phyloP scores from a whole-genome alignment of 768 basidiomycete species.

The Jaapia argillacea region DNA sequence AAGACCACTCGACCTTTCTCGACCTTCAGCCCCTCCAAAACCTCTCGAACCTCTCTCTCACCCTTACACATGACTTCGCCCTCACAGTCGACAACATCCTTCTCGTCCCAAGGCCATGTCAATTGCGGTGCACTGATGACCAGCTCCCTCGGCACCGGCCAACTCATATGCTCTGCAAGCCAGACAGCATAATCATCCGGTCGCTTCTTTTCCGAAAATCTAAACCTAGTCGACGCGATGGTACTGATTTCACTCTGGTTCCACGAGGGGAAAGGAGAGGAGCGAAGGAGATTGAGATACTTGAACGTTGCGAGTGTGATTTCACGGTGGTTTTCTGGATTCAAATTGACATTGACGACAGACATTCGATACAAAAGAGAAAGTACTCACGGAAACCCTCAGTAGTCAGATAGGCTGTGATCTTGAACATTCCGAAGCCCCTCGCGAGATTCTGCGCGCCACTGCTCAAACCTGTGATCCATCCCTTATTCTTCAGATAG shows the following conservation, averaged over 20 bases:
- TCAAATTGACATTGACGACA: slow-evolving; percentile 5
- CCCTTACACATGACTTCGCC: too few relatives aligned
- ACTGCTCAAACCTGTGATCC: slow-evolving; percentile 67
- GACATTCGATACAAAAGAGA: slow-evolving; percentile 2
- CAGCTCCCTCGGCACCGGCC: slow-evolving; percentile 74
- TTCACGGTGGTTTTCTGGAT: slow-evolving; percentile 62
- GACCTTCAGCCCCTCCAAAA: slow-evolving; percentile 50
- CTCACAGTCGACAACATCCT: slow-evolving; percentile 19
- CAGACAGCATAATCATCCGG: slow-evolving; percentile 75
- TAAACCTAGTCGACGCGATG: slow-evolving; percentile 68
- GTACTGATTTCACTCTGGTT: slow-evolving; percentile 69
- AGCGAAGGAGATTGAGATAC: slow-evolving; percentile 63
- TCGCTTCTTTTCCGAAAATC: slow-evolving; percentile 76
- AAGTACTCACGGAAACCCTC: slow-evolving; percentile 71
- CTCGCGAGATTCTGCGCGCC: slow-evolving; percentile 65
- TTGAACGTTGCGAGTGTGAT: slow-evolving; percentile 67
- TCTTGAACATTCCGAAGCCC: slow-evolving; percentile 85
- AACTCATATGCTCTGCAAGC: slow-evolving; percentile 64
- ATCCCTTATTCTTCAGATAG: slow-evolving; percentile 82
- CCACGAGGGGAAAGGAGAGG: slow-evolving; percentile 48
- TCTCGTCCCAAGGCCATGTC: slow-evolving; percentile 62
- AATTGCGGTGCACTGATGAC: slow-evolving; percentile 64
- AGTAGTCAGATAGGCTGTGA: slow-evolving; percentile 70
- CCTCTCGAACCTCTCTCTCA: slow-evolving; percentile 44
- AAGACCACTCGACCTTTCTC: slow-evolving; percentile 60